Percentiles rank a stretch among this genome's conserved stretches.
Evolutionary conservation across 2,329 filamentous ascomycete species (phyloP).

Genomic region (Daldinia eschscholtzii): DNA sequence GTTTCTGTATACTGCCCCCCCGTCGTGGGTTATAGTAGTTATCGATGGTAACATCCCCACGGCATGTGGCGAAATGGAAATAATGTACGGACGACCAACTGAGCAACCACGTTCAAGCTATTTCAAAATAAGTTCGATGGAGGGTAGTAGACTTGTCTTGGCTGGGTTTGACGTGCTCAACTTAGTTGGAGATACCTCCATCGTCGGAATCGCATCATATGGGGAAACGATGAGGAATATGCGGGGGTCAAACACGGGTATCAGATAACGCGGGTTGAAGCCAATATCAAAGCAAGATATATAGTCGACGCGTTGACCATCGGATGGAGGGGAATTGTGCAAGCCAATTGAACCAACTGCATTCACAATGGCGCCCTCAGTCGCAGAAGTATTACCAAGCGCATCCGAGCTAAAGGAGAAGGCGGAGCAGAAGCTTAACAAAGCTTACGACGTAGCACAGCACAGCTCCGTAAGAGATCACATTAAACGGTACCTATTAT

Average conservation of each 20-base stretch:
- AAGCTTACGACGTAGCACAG: constrained; percentile 43
- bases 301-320: constrained; percentile 12
- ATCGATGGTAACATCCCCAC: constrained; percentile 26
- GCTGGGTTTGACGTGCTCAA: constrained; percentile 28
- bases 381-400: constrained; percentile 45
- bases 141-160: constrained; percentile 30
- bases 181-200: constrained; percentile 32
- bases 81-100: constrained; percentile 14
- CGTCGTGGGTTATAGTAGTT: background rate
- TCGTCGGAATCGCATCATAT: constrained; percentile 39
- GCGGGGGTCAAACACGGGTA: constrained; percentile 28
- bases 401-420: constrained; percentile 40
- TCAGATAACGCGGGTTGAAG: constrained; percentile 24
- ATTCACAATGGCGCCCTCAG: constrained; percentile 48
- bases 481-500: background rate
- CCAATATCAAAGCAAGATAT: constrained; percentile 27
- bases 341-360: constrained; percentile 19
- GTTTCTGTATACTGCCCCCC: constrained; percentile 9
- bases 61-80: constrained; percentile 34
- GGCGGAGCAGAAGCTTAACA: constrained; percentile 45
- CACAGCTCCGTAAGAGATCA: constrained; percentile 44
- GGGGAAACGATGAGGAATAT: constrained; percentile 36
- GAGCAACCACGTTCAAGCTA: constrained; percentile 26
- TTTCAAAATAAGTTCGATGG: constrained; percentile 26
- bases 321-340: background rate